Evolutionary conservation across 257 asterid genomes (phyloP), one percentile per base, ranked within the genome.

Genomic region (Nyctanthes arbortristis): DNA sequence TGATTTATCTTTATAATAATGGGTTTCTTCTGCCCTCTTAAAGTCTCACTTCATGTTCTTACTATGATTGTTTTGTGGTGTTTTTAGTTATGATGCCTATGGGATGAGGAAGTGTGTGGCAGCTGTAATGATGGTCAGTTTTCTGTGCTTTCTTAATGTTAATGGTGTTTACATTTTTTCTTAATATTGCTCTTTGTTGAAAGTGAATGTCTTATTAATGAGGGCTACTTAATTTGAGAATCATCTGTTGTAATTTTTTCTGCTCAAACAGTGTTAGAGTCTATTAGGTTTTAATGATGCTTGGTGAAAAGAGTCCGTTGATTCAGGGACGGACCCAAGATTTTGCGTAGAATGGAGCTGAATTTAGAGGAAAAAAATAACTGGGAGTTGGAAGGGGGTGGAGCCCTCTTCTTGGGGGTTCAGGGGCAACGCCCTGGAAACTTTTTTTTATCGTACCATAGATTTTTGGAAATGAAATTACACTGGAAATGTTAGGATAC

Each of bases 41-140:
- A n/a, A n/a, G n/a, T n/a, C n/a, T n/a, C n/a, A n/a, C 0, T 8
- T 70, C 36, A 12, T 60, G 7, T 9, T 27, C 18, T 25, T 4
- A 11, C 61, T 33, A 29, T 4, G 10, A 0, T 66, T 60, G 58
- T 47, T 24, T 47, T 30, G 25, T 18, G n/a, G 5, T 74, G 18
- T 66, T 79, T 70, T 81, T 89, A 93, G 99, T 71, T 91, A 89
- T 62, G 87, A 85, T 73, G 83, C 92, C 29, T 52, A 76, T 63
- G 97, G 97, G 70, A 62, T 84, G 81, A 84, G 99, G 89, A 91
- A 78, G 25, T 80, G 84, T 75, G 97, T 93, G 22, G 91, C 92
- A 72, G 99, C 86, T 29, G 97, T 84, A 30, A 70, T 93, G 59
- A 71, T 91, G 96, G 99, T 93, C 63, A 24, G 96, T 78, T 16